phyloP scores from a whole-genome alignment of 2,329 filamentous ascomycete species.

The Gnomoniopsis sp. region DNA sequence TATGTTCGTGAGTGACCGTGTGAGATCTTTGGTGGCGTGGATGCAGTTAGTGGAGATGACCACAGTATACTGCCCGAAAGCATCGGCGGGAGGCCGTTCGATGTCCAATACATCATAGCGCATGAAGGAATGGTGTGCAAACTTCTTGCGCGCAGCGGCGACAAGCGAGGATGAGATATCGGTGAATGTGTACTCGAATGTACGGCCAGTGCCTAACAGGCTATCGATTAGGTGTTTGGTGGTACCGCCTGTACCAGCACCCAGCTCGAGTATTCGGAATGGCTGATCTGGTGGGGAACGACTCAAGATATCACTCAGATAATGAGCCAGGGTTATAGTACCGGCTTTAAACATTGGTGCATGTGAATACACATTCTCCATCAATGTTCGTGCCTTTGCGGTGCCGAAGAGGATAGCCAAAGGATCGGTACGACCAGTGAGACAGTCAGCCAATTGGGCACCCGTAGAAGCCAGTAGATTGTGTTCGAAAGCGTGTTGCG shows the following conservation, averaged over 20 bases:
- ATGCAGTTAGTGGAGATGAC: conserved; percentile 34
- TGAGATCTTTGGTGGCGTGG: conserved; percentile 30
- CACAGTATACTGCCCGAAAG: conserved; percentile 25
- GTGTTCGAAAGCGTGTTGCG: conserved; percentile 29
- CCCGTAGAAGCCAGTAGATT: conserved; percentile 32
- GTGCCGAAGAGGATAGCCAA: conserved; percentile 36
- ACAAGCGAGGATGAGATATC: conserved; percentile 36
- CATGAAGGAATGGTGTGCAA: conserved; percentile 22
- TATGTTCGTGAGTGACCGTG: conserved; percentile 24
- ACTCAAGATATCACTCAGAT: conserved; percentile 11
- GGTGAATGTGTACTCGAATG: conserved; percentile 39
- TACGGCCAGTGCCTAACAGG: conserved; percentile 23
- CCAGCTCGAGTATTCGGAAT: conserved; percentile 41
- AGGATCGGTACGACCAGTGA: conserved; percentile 33
- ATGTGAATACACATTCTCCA: conserved; percentile 33
- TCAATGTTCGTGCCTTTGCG: conserved; percentile 21
- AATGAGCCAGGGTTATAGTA: conserved; percentile 21
- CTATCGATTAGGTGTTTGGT: conserved; percentile 28
- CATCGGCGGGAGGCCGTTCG: conserved; percentile 22
- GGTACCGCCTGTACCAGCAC: conserved; percentile 41
- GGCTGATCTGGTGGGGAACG: too few species aligned
- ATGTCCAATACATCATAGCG: conserved; percentile 28
- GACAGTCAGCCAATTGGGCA: conserved; percentile 32
- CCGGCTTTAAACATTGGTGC: conserved; percentile 21
- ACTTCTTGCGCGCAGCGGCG: conserved; percentile 24